Conservation (phyloP, 2,329 filamentous ascomycete species). For the Blastomyces percursus region DNA sequence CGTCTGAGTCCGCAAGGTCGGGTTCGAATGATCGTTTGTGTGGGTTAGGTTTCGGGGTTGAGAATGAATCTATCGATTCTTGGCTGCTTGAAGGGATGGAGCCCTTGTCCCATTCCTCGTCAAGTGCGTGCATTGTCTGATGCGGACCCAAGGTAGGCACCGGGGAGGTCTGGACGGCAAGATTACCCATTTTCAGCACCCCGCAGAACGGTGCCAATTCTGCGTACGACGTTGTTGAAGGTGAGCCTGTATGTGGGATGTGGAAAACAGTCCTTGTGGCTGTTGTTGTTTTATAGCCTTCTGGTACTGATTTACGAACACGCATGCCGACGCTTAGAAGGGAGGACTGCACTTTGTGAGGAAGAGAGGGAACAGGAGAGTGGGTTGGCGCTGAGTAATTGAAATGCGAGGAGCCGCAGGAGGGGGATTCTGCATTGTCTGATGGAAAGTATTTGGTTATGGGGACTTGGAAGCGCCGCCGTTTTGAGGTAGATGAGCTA, state of each 20-base stretch:
- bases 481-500: slow-evolving; percentile 27
- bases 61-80: slow-evolving; percentile 23
- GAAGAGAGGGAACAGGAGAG: slow-evolving; percentile 43
- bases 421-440: slow-evolving; percentile 14
- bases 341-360: slow-evolving; percentile 60
- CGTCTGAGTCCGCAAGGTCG: slow-evolving; percentile 27
- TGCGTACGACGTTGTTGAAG: slow-evolving; percentile 23
- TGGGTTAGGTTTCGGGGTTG: slow-evolving; percentile 19
- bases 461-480: slow-evolving; percentile 36
- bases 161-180: slow-evolving; percentile 46
- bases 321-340: slow-evolving; percentile 92
- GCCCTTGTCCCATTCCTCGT: slow-evolving; percentile 26
- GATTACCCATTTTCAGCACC: slow-evolving; percentile 61
- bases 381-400: slow-evolving; percentile 32
- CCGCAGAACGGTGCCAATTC: slow-evolving; percentile 75
- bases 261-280: slow-evolving; percentile 9
- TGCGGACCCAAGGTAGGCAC: slow-evolving; percentile 23
- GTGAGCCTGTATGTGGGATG: background rate
- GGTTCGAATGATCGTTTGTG: slow-evolving; percentile 35
- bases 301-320: slow-evolving; percentile 80
- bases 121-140: slow-evolving; percentile 22
- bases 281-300: slow-evolving; percentile 73
- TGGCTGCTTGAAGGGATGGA: slow-evolving; percentile 33
- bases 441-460: slow-evolving; percentile 32
- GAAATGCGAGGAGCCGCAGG: slow-evolving; percentile 24